Conservation (phyloP, 1,284 basidiomycete genomes). For the Malassezia sympodialis region DNA sequence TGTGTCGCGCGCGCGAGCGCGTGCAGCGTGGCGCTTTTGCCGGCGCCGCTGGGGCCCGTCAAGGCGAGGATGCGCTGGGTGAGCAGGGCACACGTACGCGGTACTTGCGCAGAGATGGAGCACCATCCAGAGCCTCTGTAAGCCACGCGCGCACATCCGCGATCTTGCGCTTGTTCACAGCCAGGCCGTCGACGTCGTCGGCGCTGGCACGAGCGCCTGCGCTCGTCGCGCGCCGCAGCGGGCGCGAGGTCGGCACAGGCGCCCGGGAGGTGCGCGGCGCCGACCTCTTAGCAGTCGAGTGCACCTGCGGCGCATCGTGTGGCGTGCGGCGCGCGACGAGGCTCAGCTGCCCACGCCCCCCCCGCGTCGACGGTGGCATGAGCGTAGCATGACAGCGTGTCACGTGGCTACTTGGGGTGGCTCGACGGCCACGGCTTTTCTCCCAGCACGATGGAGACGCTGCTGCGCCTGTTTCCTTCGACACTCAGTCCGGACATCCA, state of each 20-base stretch:
- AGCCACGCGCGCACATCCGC: constrained; percentile 77
- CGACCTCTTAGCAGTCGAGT: neutral
- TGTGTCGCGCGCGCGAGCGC: constrained; percentile 59
- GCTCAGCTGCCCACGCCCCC: neutral
- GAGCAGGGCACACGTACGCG: constrained; percentile 46
- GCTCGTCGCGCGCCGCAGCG: neutral
- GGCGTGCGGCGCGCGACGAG: neutral
- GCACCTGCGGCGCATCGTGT: neutral
- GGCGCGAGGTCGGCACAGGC: neutral
- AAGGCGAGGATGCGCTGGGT: constrained; percentile 62
- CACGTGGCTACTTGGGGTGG: neutral
- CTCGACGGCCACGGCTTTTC: neutral
- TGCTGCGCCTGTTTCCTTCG: constrained; percentile 15
- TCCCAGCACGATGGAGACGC: constrained; percentile 11
- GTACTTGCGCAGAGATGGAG: constrained; percentile 63
- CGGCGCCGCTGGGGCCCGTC: constrained; percentile 79
- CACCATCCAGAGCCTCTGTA: constrained; percentile 62
- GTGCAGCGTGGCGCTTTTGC: constrained; percentile 74
- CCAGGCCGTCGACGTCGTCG: constrained; percentile 52
- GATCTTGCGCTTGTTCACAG: constrained; percentile 78
- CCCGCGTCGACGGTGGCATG: constrained; percentile 2
- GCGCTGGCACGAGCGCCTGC: neutral
- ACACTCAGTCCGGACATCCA: constrained; percentile 34
- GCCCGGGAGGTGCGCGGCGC: neutral
- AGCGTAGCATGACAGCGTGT: neutral